phyloP scores from a whole-genome alignment of 2,329 filamentous ascomycete species.

The Sporothrix brunneoviolacea region DNA sequence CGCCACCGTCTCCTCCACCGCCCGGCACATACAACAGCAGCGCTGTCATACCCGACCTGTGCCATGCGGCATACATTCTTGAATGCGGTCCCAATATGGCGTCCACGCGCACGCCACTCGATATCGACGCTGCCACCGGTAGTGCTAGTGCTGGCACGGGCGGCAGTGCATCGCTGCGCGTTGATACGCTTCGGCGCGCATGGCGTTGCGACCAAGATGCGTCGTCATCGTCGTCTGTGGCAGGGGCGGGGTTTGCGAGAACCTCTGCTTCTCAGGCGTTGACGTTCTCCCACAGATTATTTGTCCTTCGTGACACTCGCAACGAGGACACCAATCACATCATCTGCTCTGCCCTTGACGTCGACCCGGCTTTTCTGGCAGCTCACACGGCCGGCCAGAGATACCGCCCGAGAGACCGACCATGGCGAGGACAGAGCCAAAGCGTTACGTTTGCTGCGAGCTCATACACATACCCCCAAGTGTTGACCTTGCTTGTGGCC shows the following conservation, averaged over 20 bases:
- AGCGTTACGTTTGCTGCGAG: not conserved
- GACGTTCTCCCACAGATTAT: constrained; percentile 5
- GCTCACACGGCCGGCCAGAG: constrained; percentile 24
- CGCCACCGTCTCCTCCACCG: no score
- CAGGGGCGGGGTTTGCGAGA: no score
- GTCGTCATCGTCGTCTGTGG: not conserved
- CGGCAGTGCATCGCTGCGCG: not conserved
- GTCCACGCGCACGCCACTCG: not conserved
- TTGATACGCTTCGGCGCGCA: not conserved
- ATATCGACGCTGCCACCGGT: not conserved
- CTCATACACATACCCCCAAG: constrained; percentile 8
- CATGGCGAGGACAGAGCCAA: not conserved
- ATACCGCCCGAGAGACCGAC: constrained; percentile 20
- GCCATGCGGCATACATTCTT: constrained; percentile 4
- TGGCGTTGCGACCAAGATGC: not conserved
- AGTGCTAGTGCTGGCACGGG: not conserved
- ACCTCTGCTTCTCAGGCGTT: no score
- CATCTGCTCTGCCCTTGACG: constrained; percentile 16
- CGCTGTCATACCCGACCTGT: not conserved
- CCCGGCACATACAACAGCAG: no score
- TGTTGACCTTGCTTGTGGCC: not conserved
- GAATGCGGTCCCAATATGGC: not conserved
- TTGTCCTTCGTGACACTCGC: constrained; percentile 24
- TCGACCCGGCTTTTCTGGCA: constrained; percentile 28
- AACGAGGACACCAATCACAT: constrained; percentile 16